Percentiles rank a stretch among this genome's conserved stretches.
These are phyloP conservation scores for Polyplosphaeria fusca DNA, from an alignment of 495 filamentous ascomycete genomes.

Conservation along the genomic window DNA sequence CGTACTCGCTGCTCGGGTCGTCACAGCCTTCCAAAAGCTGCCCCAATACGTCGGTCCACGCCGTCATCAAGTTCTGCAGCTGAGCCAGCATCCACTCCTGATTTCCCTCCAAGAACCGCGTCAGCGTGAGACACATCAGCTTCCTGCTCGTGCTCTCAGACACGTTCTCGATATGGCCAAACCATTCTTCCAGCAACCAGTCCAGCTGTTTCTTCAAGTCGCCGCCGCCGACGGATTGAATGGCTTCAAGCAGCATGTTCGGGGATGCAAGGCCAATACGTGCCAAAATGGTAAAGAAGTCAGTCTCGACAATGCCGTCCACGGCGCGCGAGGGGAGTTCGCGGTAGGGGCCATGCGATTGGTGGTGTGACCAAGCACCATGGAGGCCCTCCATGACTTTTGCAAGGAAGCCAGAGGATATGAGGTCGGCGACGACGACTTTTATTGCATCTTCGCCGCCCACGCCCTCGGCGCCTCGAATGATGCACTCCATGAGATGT, in stretches of 20 bases:
- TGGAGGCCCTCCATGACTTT: conserved; percentile 69
- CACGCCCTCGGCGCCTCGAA: conserved; percentile 65
- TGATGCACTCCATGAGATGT: conserved; percentile 65
- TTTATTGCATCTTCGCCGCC: conserved; percentile 64
- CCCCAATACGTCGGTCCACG: conserved; percentile 67
- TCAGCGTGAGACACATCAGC: conserved; percentile 75
- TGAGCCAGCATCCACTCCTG: conserved; percentile 55
- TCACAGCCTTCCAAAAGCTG: conserved; percentile 56
- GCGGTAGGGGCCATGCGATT: conserved; percentile 35
- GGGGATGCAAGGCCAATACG: conserved; percentile 72
- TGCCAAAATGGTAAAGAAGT: conserved; percentile 81
- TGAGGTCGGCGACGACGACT: conserved; percentile 61
- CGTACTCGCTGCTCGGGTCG: conserved; percentile 48
- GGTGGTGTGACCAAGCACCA: conserved; percentile 65
- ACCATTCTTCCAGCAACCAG: conserved; percentile 87
- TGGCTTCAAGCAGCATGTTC: conserved; percentile 58
- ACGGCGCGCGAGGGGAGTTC: conserved; percentile 54
- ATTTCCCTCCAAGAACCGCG: conserved; percentile 68
- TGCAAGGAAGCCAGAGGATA: conserved; percentile 63
- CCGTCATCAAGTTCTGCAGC: conserved; percentile 63
- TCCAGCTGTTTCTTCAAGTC: conserved; percentile 43
- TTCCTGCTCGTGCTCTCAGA: conserved; percentile 72
- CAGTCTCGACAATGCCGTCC: conserved; percentile 66
- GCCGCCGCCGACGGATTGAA: conserved; percentile 44
- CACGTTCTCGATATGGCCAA: conserved; percentile 78